Conservation (phyloP, 2,329 filamentous ascomycete genomes). For the Orbilia quercus region DNA sequence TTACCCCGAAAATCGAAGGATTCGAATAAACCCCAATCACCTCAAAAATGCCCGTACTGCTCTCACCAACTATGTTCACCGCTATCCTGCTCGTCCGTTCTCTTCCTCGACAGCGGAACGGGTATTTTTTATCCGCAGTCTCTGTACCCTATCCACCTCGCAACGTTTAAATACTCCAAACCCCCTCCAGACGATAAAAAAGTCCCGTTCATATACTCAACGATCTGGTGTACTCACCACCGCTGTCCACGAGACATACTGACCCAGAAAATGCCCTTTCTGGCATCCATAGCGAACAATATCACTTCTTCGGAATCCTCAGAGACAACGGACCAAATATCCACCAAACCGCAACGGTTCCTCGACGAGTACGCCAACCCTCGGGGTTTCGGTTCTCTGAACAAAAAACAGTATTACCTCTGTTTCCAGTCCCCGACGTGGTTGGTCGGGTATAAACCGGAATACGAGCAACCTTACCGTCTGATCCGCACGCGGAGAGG, state of each 20-base stretch:
- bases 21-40: not conserved
- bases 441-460: conserved; percentile 39
- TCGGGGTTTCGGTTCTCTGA: conserved; percentile 1
- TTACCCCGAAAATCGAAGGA: conserved; percentile 7
- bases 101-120: conserved; percentile 35
- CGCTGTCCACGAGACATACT: conserved; percentile 44
- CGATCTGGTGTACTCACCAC: conserved; percentile 47
- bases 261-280: conserved; percentile 12
- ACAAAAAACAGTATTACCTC: conserved; percentile 38
- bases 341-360: conserved; percentile 4
- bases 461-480: conserved; percentile 26
- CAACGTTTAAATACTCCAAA: conserved; percentile 31
- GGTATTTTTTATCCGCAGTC: conserved; percentile 37
- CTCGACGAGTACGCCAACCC: conserved; percentile 23
- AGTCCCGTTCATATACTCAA: conserved; percentile 28
- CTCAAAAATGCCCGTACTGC: conserved; percentile 43
- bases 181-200: not conserved
- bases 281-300: not conserved
- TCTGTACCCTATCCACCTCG: conserved; percentile 30
- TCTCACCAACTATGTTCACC: conserved; percentile 29
- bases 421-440: conserved; percentile 29
- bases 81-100: conserved; percentile 19
- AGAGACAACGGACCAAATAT: not conserved
- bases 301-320: conserved; percentile 3
- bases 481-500: conserved; percentile 19